phyloP scores from a whole-genome alignment of 2,329 filamentous ascomycete genomes.

The Ophiosphaerella herpotricha region DNA sequence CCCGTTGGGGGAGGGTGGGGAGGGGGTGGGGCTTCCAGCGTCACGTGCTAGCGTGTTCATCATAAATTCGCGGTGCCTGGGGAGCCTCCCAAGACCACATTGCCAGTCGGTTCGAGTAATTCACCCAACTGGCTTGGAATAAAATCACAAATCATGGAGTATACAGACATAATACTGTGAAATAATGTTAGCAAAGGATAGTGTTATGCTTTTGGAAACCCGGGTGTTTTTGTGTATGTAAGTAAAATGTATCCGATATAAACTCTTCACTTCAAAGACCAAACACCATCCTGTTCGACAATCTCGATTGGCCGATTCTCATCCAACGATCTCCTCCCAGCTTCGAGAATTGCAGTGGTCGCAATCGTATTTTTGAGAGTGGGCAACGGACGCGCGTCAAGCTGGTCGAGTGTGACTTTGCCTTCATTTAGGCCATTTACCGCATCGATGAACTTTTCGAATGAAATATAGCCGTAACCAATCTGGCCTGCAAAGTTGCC shows the following conservation, averaged over 20 bases:
- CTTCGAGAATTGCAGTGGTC: slow-evolving; percentile 89
- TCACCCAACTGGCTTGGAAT: too few relatives aligned
- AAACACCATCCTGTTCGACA: slow-evolving; percentile 65
- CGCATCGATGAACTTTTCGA: slow-evolving; percentile 94
- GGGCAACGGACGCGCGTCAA: slow-evolving; percentile 80
- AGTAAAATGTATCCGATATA: too few relatives aligned
- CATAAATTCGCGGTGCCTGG: too few relatives aligned
- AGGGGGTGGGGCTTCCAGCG: background rate
- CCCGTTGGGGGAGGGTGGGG: too few relatives aligned
- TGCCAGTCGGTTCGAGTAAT: too few relatives aligned
- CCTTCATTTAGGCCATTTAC: slow-evolving; percentile 79
- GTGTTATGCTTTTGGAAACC: too few relatives aligned
- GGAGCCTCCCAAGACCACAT: too few relatives aligned
- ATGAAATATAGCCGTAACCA: slow-evolving; percentile 90
- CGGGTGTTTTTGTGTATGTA: background rate
- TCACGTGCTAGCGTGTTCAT: background rate
- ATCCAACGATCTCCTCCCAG: slow-evolving; percentile 81
- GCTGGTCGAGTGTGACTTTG: slow-evolving; percentile 69
- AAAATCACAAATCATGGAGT: too few relatives aligned
- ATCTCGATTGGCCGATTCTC: slow-evolving; percentile 80
- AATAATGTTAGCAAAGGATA: too few relatives aligned
- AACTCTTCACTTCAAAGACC: slow-evolving; percentile 64
- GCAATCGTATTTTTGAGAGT: slow-evolving; percentile 88
- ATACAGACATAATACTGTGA: too few relatives aligned
- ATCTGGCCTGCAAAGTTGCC: slow-evolving; percentile 91